phyloP scores from a whole-genome alignment of 805 yeast genomes.

The Candida loeiensis region DNA sequence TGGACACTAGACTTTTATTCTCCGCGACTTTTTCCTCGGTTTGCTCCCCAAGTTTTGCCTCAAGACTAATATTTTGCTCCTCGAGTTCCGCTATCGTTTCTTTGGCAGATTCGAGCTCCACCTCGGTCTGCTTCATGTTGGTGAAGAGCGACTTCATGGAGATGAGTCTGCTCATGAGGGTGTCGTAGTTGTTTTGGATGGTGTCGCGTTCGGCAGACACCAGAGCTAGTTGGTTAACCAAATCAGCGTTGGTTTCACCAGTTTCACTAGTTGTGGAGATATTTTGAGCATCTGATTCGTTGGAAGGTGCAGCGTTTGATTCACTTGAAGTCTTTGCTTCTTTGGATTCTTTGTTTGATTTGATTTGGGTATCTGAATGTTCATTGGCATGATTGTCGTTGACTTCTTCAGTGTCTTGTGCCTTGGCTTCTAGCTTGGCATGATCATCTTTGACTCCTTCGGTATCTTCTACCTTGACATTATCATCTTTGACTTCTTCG shows the following conservation, averaged over 20 bases:
- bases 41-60: not conserved
- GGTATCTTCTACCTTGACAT: not conserved
- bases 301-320: too few relatives aligned
- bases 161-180: constrained; percentile 57
- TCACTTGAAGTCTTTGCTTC: too few relatives aligned
- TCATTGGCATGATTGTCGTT: not conserved
- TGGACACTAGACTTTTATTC: not conserved
- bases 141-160: constrained; percentile 70
- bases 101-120: constrained; percentile 54
- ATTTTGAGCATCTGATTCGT: too few relatives aligned
- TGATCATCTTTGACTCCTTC: not conserved
- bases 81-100: constrained; percentile 30
- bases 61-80: constrained; percentile 22
- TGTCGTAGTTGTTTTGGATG: constrained; percentile 57
- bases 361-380: too few relatives aligned
- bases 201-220: constrained; percentile 48
- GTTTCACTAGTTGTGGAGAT: too few relatives aligned
- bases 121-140: constrained; percentile 70
- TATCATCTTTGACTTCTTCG: not conserved
- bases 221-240: not conserved
- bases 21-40: not conserved
- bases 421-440: not conserved
- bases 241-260: not conserved
- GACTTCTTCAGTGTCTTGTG: not conserved
- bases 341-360: too few relatives aligned